Evolutionary conservation across 1,139 yeast species (phyloP), one percentile per base, ranked within the genome.

Genomic region (Geotrichum klebahnii): DNA sequence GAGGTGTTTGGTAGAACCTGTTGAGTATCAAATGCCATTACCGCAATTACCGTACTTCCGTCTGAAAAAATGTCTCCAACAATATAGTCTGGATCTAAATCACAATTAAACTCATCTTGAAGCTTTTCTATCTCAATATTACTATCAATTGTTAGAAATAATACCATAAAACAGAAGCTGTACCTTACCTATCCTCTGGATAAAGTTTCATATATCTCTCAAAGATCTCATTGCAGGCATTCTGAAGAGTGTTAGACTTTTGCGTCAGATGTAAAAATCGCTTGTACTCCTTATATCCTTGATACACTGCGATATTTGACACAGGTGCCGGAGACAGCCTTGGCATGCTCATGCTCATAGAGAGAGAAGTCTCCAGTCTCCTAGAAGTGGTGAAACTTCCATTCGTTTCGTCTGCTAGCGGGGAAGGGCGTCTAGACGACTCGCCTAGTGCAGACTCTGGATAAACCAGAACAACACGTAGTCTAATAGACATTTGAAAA

Each of bases 31-130:
- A 17, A 33, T n/a, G 44, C 29, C 29, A 43, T 29, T 6, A 51
- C 44, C 5, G 48, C 54, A 39, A 60, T 39, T 22, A 84, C 72
- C 2, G 77, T 66, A 55, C 79, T 82, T 38, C 78, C 80, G 24
- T 73, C 69, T 29, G 69, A 73, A 60, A 85, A 82, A 5, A 84
- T 81, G 57, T 83, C 87, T 6, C 75, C 75, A 0, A 81, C 82
- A 3, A 66, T 55, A 58, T 80, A 85, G 53, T 84, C 95, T 0
- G 89, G 88, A 64, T 85, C 95, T 57, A 86, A 68, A 63, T 86
- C 95, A 59, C 89, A 84, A 54, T 74, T 74, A 53, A 79, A 76
- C 28, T 67, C 65, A 62, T 85, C 90, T 61, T 84, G 92, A 8
- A 84, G 67, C 46, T 78, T 76, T 20, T 74, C 68, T 34, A 85